These are phyloP conservation scores for Rhodomyrtus tomentosa DNA, from an alignment of 345 rosid genomes.

Conservation along the genomic window DNA sequence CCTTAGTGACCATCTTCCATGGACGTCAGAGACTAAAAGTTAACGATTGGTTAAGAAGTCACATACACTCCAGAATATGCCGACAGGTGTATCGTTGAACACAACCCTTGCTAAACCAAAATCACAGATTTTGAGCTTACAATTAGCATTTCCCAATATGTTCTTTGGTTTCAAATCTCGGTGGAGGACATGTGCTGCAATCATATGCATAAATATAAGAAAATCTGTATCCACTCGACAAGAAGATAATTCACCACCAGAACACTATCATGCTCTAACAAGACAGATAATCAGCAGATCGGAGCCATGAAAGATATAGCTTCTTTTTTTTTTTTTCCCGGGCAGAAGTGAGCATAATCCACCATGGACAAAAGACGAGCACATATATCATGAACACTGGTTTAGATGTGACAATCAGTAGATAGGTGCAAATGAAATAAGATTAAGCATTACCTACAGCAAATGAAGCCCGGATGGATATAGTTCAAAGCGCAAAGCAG, in stretches of 20 bases:
- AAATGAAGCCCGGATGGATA: constrained; percentile 45
- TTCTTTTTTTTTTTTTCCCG: neutral
- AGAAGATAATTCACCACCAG: neutral
- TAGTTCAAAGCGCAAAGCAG: constrained; percentile 76
- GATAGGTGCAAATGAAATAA: neutral
- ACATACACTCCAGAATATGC: constrained; percentile 84
- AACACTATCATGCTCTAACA: neutral
- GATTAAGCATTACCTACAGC: neutral
- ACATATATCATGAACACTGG: neutral
- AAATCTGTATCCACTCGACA: neutral
- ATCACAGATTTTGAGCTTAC: constrained; percentile 94
- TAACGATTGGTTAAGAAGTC: neutral
- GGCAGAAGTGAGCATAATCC: neutral
- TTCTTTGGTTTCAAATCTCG: constrained; percentile 92
- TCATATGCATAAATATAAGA: neutral
- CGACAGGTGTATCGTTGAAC: constrained; percentile 56
- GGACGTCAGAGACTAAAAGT: neutral
- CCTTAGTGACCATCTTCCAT: neutral
- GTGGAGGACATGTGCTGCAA: constrained; percentile 84
- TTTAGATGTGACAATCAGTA: neutral
- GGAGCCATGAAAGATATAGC: neutral
- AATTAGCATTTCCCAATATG: constrained; percentile 87
- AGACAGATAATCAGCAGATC: neutral
- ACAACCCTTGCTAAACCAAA: constrained; percentile 93
- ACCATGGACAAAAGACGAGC: neutral